A percentile compares a stretch with the other conserved stretches of the same genome.
Conservation (phyloP, 1,284 basidiomycete species). For the Bondarzewia mesenterica region DNA sequence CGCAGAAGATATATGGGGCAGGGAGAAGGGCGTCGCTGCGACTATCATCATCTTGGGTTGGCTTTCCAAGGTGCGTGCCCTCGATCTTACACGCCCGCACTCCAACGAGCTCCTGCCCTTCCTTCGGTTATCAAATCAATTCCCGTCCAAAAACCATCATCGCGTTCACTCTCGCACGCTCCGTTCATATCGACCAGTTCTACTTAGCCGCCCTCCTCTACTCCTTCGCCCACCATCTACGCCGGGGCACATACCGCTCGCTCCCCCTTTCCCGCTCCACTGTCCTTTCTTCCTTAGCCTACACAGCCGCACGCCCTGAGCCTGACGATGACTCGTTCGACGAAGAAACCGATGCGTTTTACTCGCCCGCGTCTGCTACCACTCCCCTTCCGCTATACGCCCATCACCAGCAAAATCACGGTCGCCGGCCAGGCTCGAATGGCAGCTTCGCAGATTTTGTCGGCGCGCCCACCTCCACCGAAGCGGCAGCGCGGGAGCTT, state of each 20-base stretch:
- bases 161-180: no score
- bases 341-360: slow-evolving; percentile 8
- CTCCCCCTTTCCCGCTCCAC: slow-evolving; percentile 57
- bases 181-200: slow-evolving; percentile 41
- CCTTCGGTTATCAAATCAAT: no score
- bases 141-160: neutral
- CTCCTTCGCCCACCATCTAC: slow-evolving; percentile 90
- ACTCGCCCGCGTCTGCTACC: slow-evolving; percentile 3
- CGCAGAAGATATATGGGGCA: slow-evolving; percentile 80
- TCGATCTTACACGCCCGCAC: neutral
- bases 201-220: slow-evolving; percentile 91
- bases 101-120: neutral
- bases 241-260: slow-evolving; percentile 83
- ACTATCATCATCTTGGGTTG: slow-evolving; percentile 78
- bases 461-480: slow-evolving; percentile 12
- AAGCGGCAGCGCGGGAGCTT: slow-evolving; percentile 1
- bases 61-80: slow-evolving; percentile 82
- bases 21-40: slow-evolving; percentile 81
- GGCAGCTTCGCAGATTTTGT: slow-evolving; percentile 15
- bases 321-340: slow-evolving; percentile 42
- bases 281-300: slow-evolving; percentile 12
- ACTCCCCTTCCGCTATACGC: neutral
- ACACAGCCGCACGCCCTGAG: slow-evolving; percentile 27
- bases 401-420: slow-evolving; percentile 13
- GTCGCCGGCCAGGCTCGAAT: slow-evolving; percentile 5